Evolutionary conservation across 768 basidiomycete species (phyloP).

Genomic region (Pleurotus djamor): DNA sequence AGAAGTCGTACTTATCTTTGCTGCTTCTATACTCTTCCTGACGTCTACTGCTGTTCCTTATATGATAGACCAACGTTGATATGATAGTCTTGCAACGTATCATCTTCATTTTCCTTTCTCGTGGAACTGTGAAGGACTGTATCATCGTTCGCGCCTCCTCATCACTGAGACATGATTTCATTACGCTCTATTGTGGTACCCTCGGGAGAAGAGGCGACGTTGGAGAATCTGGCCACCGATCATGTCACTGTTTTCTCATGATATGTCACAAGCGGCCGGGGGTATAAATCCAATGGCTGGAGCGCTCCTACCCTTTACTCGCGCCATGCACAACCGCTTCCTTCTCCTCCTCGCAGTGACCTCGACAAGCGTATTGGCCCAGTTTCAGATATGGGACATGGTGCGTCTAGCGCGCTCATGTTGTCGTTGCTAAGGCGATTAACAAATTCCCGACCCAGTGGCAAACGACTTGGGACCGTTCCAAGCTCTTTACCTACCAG

Average conservation of each 20-base stretch:
- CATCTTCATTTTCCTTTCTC: not conserved
- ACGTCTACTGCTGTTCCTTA: not conserved
- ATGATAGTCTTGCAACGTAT: not conserved
- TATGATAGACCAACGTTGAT: too few species aligned
- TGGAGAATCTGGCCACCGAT: not conserved
- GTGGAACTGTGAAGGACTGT: too few species aligned
- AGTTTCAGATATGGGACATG: conserved; percentile 50
- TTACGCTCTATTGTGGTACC: not conserved
- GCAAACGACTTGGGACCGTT: conserved; percentile 57
- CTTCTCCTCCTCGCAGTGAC: not conserved
- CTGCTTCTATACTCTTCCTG: not conserved
- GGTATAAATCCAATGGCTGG: not conserved
- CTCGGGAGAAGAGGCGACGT: not conserved
- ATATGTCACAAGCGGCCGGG: not conserved
- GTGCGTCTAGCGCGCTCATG: conserved; percentile 26
- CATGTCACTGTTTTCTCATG: not conserved
- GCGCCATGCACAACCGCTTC: not conserved
- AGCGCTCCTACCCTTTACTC: not conserved
- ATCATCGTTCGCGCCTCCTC: not conserved
- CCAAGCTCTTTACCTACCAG: conserved; percentile 49
- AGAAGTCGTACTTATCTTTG: not conserved
- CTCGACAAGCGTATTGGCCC: not conserved
- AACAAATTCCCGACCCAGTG: conserved; percentile 31
- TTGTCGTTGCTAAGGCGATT: not conserved
- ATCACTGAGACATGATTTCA: not conserved